A percentile compares a stretch with the other conserved stretches of the same genome.
Evolutionary conservation across 2,329 filamentous ascomycete species (phyloP).

Genomic region (Epicoccum sorghinum): DNA sequence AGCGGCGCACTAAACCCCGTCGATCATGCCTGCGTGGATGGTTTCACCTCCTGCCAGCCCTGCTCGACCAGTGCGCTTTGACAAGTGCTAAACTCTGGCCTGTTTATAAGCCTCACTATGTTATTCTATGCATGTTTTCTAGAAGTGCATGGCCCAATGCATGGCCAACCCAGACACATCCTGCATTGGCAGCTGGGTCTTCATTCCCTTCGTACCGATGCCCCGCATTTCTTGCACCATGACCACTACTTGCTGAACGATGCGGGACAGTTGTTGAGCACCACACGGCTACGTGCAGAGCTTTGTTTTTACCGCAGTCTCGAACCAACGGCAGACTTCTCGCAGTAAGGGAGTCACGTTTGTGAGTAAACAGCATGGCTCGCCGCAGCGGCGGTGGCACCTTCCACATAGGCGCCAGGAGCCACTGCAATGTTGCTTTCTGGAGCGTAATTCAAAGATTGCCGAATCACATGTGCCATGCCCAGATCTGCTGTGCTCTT

Average conservation of each 20-base stretch:
- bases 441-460: background rate
- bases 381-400: background rate
- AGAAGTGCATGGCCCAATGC: too few species aligned
- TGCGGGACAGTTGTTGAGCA: slow-evolving; percentile 17
- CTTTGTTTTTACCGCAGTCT: background rate
- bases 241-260: slow-evolving; percentile 7
- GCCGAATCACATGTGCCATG: background rate
- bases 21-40: slow-evolving; percentile 36
- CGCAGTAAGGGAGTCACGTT: background rate
- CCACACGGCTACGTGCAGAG: slow-evolving; percentile 6
- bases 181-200: background rate
- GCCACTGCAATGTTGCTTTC: background rate
- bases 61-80: slow-evolving; percentile 14
- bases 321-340: background rate
- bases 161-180: too few species aligned
- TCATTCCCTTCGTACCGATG: slow-evolving; percentile 8
- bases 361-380: background rate
- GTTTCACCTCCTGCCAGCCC: slow-evolving; percentile 26
- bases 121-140: background rate
- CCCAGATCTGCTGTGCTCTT: background rate
- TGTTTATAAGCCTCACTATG: slow-evolving; percentile 13
- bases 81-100: slow-evolving; percentile 21
- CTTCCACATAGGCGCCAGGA: background rate
- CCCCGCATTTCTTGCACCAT: slow-evolving; percentile 30
- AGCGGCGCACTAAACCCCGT: slow-evolving; percentile 7